Evolutionary conservation across 805 yeast species (phyloP).

Genomic region (Dipodascopsis uninucleata): DNA sequence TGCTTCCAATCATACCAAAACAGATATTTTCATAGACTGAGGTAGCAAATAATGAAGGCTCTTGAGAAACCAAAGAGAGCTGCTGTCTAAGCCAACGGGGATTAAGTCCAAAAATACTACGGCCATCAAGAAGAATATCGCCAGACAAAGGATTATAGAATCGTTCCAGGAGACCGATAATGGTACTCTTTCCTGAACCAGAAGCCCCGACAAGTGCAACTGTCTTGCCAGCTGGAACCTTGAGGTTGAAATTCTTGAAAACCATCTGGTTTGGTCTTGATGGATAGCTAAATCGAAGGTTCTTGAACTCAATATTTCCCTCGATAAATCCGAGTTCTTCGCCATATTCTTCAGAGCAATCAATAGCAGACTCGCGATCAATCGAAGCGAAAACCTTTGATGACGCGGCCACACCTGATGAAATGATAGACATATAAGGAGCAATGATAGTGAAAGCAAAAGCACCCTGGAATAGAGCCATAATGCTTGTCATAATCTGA

Average conservation of each 20-base stretch:
- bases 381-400: slow-evolving; percentile 43
- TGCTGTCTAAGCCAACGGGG: slow-evolving; percentile 50
- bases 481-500: slow-evolving; percentile 33
- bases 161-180: slow-evolving; percentile 54
- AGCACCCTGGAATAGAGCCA: slow-evolving; percentile 34
- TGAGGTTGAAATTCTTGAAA: slow-evolving; percentile 30
- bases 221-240: slow-evolving; percentile 70
- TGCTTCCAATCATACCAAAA: slow-evolving; percentile 55
- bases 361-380: slow-evolving; percentile 43
- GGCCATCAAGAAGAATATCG: slow-evolving; percentile 46
- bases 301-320: slow-evolving; percentile 40
- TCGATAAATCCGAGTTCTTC: slow-evolving; percentile 17
- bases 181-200: slow-evolving; percentile 48
- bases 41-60: slow-evolving; percentile 62
- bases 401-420: slow-evolving; percentile 42
- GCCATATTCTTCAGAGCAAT: slow-evolving; percentile 33
- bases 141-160: slow-evolving; percentile 57
- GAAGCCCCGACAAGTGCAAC: slow-evolving; percentile 90
- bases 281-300: slow-evolving; percentile 34
- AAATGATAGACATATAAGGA: slow-evolving; percentile 40
- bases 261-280: slow-evolving; percentile 35
- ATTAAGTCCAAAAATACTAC: slow-evolving; percentile 47
- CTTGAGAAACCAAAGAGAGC: slow-evolving; percentile 62
- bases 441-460: slow-evolving; percentile 43
- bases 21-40: slow-evolving; percentile 75